phyloP scores from a whole-genome alignment of 164 flowering plant species.

The Saururus chinensis region DNA sequence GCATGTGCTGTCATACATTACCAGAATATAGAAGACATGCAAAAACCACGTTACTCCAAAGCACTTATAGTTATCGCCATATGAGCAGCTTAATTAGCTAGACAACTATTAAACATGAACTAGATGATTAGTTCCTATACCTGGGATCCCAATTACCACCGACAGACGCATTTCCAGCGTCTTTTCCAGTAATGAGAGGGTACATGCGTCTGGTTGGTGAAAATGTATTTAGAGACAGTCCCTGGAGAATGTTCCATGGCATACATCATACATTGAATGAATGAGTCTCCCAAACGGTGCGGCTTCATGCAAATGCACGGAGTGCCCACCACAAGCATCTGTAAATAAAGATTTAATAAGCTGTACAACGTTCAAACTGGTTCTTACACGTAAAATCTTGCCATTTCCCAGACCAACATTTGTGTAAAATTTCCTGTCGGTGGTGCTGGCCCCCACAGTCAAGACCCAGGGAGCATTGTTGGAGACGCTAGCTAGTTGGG shows the following conservation, averaged over 20 bases:
- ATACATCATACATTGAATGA: too few species aligned
- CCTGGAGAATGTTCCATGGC: slow-evolving; percentile 19
- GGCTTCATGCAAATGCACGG: too few species aligned
- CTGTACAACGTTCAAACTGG: background rate
- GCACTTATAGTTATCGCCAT: too few species aligned
- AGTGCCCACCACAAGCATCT: too few species aligned
- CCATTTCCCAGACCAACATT: slow-evolving; percentile 16
- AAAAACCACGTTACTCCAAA: too few species aligned
- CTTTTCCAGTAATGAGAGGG: slow-evolving; percentile 40
- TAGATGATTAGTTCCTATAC: background rate
- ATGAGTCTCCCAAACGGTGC: too few species aligned
- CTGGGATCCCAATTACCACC: background rate
- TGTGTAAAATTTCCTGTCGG: slow-evolving; percentile 9
- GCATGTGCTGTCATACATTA: slow-evolving; percentile 32
- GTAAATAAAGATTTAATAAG: too few species aligned
- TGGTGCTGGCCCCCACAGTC: slow-evolving; percentile 14
- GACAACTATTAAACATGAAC: too few species aligned
- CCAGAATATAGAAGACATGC: too few species aligned
- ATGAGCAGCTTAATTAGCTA: too few species aligned
- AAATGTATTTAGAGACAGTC: slow-evolving; percentile 45
- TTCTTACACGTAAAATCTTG: slow-evolving; percentile 13
- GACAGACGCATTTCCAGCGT: slow-evolving; percentile 19
- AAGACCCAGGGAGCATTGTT: slow-evolving; percentile 15
- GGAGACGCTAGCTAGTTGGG: background rate
- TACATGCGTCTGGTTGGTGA: slow-evolving; percentile 28